Percentiles rank a stretch among this genome's conserved stretches.
These are phyloP conservation scores for Sugiyamaella qingdaonensis DNA, from an alignment of 805 yeast genomes.

Conservation along the genomic window DNA sequence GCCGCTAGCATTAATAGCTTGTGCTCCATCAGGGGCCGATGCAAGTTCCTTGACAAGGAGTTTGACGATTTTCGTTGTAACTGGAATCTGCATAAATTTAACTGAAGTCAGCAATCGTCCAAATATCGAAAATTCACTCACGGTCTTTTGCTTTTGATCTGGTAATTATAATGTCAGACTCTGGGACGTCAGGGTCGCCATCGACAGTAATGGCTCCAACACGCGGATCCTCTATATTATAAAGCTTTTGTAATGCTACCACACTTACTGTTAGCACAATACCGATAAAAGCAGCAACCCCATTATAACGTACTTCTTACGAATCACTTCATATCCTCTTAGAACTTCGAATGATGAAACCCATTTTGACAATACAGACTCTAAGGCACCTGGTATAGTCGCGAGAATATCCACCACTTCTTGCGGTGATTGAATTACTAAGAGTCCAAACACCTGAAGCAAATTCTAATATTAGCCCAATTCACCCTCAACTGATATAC, in stretches of 20 bases:
- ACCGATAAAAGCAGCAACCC: background rate
- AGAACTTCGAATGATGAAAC: slow-evolving; percentile 73
- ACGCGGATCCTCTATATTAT: slow-evolving; percentile 50
- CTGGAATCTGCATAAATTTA: slow-evolving; percentile 59
- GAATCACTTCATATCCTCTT: slow-evolving; percentile 71
- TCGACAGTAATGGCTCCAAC: slow-evolving; percentile 55
- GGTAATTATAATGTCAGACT: slow-evolving; percentile 65
- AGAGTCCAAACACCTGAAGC: slow-evolving; percentile 67
- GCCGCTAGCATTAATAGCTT: slow-evolving; percentile 21
- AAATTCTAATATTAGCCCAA: slow-evolving; percentile 41
- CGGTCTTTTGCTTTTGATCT: slow-evolving; percentile 68
- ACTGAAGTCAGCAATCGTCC: slow-evolving; percentile 43
- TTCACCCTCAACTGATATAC: background rate
- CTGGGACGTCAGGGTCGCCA: slow-evolving; percentile 69
- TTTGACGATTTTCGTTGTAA: slow-evolving; percentile 67
- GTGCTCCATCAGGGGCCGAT: slow-evolving; percentile 54
- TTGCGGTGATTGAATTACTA: slow-evolving; percentile 58
- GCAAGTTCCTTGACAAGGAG: slow-evolving; percentile 64
- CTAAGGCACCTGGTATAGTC: slow-evolving; percentile 44
- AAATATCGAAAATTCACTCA: slow-evolving; percentile 4
- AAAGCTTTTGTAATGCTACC: slow-evolving; percentile 68
- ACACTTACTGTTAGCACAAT: slow-evolving; percentile 39
- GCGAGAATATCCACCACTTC: slow-evolving; percentile 62
- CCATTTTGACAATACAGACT: slow-evolving; percentile 72
- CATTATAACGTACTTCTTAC: slow-evolving; percentile 36